Conservation (phyloP, 495 filamentous ascomycete genomes). For the Rostrohypoxylon terebratum region DNA sequence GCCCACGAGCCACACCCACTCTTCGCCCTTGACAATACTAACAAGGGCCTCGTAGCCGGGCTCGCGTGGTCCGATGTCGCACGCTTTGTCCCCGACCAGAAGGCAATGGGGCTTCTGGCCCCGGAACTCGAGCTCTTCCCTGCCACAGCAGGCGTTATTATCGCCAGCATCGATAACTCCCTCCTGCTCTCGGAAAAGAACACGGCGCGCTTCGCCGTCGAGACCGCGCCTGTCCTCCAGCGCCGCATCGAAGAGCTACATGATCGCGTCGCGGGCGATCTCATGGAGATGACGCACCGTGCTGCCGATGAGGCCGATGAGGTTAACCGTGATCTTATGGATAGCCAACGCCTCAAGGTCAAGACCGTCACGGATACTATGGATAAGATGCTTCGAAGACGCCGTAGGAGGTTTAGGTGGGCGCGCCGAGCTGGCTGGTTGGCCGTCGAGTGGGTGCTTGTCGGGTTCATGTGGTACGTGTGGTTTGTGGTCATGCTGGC, state of each 20-base stretch:
- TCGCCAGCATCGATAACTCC: constrained; percentile 65
- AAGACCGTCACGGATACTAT: constrained; percentile 83
- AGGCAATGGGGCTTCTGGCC: constrained; percentile 59
- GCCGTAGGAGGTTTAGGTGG: constrained; percentile 78
- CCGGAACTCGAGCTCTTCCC: constrained; percentile 73
- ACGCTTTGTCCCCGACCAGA: constrained; percentile 46
- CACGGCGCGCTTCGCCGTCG: constrained; percentile 55
- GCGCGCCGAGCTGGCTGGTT: constrained; percentile 75
- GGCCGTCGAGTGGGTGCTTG: constrained; percentile 80
- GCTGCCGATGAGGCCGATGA: constrained; percentile 82
- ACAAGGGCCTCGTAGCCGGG: constrained; percentile 19
- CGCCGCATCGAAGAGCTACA: constrained; percentile 54
- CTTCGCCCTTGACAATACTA: constrained; percentile 30
- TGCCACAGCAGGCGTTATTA: constrained; percentile 73
- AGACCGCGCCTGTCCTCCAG: constrained; percentile 51
- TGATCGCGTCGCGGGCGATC: constrained; percentile 51
- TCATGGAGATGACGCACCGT: constrained; percentile 68
- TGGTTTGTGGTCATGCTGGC: constrained; percentile 82
- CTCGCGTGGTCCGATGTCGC: constrained; percentile 53
- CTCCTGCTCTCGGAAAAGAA: constrained; percentile 66
- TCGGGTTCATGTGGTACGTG: constrained; percentile 85
- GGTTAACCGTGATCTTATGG: constrained; percentile 77
- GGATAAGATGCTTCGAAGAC: constrained; percentile 73
- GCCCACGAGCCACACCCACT: constrained; percentile 62
- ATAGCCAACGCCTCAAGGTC: constrained; percentile 76